phyloP scores from a whole-genome alignment of 305 asterid genomes.

The Fraxinus angustifolia region DNA sequence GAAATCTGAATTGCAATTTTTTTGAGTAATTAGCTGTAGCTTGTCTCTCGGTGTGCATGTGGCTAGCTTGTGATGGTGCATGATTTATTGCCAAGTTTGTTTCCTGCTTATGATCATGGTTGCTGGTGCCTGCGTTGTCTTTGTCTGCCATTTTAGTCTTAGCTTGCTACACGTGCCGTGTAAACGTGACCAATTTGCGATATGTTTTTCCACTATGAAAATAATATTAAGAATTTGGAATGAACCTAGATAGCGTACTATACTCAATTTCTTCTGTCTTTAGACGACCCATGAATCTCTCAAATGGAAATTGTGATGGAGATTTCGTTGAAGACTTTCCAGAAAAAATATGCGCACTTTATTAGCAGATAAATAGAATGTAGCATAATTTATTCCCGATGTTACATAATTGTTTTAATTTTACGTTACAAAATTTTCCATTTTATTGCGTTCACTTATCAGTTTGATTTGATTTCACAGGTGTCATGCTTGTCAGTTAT shows the following conservation, averaged over 20 bases:
- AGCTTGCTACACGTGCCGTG: background rate
- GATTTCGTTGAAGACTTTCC: background rate
- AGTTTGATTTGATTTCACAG: constrained; percentile 40
- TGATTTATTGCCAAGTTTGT: background rate
- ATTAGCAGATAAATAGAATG: background rate
- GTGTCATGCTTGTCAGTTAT: constrained; percentile 77
- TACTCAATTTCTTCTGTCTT: background rate
- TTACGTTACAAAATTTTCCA: background rate
- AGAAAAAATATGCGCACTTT: background rate
- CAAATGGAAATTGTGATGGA: background rate
- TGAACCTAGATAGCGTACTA: background rate
- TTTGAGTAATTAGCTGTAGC: background rate
- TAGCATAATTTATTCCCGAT: background rate
- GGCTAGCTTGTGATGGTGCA: constrained; percentile 18
- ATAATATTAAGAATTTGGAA: background rate
- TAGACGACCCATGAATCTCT: constrained; percentile 3
- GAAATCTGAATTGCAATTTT: constrained; percentile 5
- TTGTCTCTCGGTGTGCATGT: background rate
- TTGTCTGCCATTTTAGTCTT: background rate
- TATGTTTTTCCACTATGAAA: background rate
- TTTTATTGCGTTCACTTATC: background rate
- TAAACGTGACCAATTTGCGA: background rate
- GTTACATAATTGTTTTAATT: background rate
- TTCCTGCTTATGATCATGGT: background rate
- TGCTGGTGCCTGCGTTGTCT: background rate